phyloP scores from a whole-genome alignment of 179 eudicot genomes.

The Monotropa hypopitys region DNA sequence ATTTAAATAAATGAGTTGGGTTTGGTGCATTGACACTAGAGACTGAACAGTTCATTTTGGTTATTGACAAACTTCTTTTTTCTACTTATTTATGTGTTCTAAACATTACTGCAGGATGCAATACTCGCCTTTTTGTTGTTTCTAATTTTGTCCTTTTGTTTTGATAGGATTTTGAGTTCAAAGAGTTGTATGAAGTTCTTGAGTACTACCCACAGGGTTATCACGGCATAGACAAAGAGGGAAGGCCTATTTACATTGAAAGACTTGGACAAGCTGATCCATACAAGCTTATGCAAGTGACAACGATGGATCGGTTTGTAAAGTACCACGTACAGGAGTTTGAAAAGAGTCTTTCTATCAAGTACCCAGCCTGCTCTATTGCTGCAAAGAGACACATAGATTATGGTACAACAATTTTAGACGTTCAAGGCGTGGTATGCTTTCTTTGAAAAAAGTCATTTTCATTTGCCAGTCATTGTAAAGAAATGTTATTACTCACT shows the following conservation, averaged over 20 bases:
- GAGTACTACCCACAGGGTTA: constrained; percentile 67
- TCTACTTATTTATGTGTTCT: not conserved
- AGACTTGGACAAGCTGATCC: constrained; percentile 63
- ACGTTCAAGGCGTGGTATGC: constrained; percentile 77
- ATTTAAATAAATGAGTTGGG: not conserved
- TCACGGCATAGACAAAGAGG: constrained; percentile 78
- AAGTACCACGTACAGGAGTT: constrained; percentile 75
- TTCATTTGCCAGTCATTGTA: not conserved
- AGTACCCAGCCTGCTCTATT: constrained; percentile 67
- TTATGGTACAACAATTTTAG: constrained; percentile 62
- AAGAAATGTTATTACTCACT: not conserved
- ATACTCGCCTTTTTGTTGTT: not conserved
- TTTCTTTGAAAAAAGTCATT: not conserved
- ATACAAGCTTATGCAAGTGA: constrained; percentile 63
- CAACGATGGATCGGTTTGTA: constrained; percentile 60
- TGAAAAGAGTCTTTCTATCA: constrained; percentile 48
- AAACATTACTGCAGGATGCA: not conserved
- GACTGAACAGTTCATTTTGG: not conserved
- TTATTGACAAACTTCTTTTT: not conserved
- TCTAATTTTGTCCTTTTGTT: not conserved
- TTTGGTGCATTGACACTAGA: not conserved
- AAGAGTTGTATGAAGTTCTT: constrained; percentile 52
- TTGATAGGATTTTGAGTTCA: constrained; percentile 58
- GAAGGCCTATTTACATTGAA: constrained; percentile 76
- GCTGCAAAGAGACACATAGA: constrained; percentile 63